A percentile compares a stretch with the other conserved stretches of the same genome.
Conservation (phyloP, 805 yeast species). For the Nematodospora valgi region DNA sequence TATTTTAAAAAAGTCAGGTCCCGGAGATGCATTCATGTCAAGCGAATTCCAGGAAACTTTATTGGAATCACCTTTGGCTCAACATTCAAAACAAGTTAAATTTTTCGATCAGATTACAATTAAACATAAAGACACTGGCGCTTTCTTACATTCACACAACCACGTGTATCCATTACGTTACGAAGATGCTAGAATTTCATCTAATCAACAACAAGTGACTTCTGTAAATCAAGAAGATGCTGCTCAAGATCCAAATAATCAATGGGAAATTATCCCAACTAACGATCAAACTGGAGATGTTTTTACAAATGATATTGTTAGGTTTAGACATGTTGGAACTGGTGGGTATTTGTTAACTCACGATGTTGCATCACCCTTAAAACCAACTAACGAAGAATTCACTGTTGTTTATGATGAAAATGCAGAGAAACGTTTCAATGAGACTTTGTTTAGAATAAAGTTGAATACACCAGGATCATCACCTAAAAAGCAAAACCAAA, state of each 20-base stretch:
- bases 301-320: slow-evolving; percentile 65
- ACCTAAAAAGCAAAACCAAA: slow-evolving; percentile 46
- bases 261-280: slow-evolving; percentile 83
- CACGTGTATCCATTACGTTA: slow-evolving; percentile 82
- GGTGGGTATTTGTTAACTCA: slow-evolving; percentile 81
- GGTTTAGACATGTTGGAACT: slow-evolving; percentile 79
- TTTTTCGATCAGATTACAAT: slow-evolving; percentile 75
- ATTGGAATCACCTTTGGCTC: slow-evolving; percentile 75
- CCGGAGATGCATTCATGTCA: slow-evolving; percentile 96
- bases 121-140: slow-evolving; percentile 75
- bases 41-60: slow-evolving; percentile 91
- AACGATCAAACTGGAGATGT: slow-evolving; percentile 37
- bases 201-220: slow-evolving; percentile 93
- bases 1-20: slow-evolving; percentile 81
- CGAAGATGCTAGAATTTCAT: slow-evolving; percentile 93
- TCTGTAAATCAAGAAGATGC: slow-evolving; percentile 46
- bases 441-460: slow-evolving; percentile 75
- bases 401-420: slow-evolving; percentile 65
- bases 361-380: slow-evolving; percentile 93
- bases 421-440: slow-evolving; percentile 55
- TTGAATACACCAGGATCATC: slow-evolving; percentile 32
- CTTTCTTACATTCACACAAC: slow-evolving; percentile 79
- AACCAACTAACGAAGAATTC: slow-evolving; percentile 91
- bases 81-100: slow-evolving; percentile 65
- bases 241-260: slow-evolving; percentile 57